Evolutionary conservation across 2,329 filamentous ascomycete genomes (phyloP), one percentile per base, ranked within the genome.

Genomic region (Cordyceps cateniannulata): DNA sequence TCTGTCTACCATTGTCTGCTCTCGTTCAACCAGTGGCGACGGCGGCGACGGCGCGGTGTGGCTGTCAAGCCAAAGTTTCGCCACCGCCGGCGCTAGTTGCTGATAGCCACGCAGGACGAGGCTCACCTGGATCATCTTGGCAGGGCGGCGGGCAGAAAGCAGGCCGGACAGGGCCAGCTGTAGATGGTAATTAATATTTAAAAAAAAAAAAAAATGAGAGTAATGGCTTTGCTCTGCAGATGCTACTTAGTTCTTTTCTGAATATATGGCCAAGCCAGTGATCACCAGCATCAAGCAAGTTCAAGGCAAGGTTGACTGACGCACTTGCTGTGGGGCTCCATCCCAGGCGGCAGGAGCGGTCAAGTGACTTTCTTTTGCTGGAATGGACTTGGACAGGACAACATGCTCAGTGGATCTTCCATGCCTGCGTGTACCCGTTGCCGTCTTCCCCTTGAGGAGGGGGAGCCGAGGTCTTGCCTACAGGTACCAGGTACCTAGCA

Each of bases 341-440:
- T n/a, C 27, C 35, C 24, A 59, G 47, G 22, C 47, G 40, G 24
- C 45, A 52, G 45, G 49, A 56, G 59, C 59, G 59, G 59, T 61
- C 59, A 61, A 61, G 45, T 61, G 59, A 61, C 59, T 44, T 32
- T 51, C n/a, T 61, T 50, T 54, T 45, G 42, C n/a, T 61, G 59
- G 59, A 61, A 61, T 61, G 59, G 32, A 35, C n/a, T n/a, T 25
- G 32, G 5, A 45, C 32, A 12, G 32, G 32, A 22, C 51, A 45
- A 18, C 50, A 25, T 49, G 25, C 42, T 27, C 20, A 9, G 50
- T 60, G 44, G 44, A 49, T 32, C 29, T 35, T 35, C 32, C 32
- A 9, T 35, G 32, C 32, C 32, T 35, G 38, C 10, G 14, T 18
- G 14, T n/a, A 16, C 16, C 38, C 24, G n/a, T n/a, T n/a, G n/a